Evolutionary conservation across 805 yeast genomes (phyloP).

Genomic region (Pichia thaimueangensis): DNA sequence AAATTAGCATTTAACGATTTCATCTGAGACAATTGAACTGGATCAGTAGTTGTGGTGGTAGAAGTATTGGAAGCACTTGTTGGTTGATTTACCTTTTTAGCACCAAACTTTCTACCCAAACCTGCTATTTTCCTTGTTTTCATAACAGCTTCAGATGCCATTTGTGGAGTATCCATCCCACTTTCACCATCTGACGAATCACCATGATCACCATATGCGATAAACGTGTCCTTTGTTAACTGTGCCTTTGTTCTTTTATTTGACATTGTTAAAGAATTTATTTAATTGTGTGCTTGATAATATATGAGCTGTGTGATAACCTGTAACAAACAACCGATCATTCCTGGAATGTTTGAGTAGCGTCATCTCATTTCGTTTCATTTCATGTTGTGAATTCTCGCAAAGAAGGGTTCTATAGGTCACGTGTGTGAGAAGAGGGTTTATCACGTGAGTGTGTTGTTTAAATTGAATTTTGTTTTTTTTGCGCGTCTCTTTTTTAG

Average conservation of each 20-base stretch:
- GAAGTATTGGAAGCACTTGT: not conserved
- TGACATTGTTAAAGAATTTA: constrained; percentile 8
- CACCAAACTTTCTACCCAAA: constrained; percentile 11
- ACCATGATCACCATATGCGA: constrained; percentile 1
- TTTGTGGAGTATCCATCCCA: constrained; percentile 28
- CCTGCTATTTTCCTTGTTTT: constrained; percentile 60
- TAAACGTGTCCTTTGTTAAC: constrained; percentile 34
- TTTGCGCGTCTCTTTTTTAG: too few species aligned
- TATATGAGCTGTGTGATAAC: too few species aligned
- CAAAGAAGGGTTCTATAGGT: too few species aligned
- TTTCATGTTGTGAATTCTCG: too few species aligned
- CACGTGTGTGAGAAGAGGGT: too few species aligned
- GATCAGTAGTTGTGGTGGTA: not conserved
- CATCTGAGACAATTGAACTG: constrained; percentile 40
- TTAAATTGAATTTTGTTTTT: too few species aligned
- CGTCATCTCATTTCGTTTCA: too few species aligned
- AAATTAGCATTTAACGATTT: constrained; percentile 64
- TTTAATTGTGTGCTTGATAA: too few species aligned
- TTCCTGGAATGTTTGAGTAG: too few species aligned
- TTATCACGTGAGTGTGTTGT: not conserved
- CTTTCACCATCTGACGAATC: constrained; percentile 32
- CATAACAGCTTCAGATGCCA: constrained; percentile 57
- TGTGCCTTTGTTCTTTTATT: constrained; percentile 68
- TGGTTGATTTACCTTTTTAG: not conserved
- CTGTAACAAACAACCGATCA: too few species aligned